Evolutionary conservation across 805 yeast species (phyloP), one percentile per base, ranked within the genome.

Genomic region (Candida ascalaphidarum): DNA sequence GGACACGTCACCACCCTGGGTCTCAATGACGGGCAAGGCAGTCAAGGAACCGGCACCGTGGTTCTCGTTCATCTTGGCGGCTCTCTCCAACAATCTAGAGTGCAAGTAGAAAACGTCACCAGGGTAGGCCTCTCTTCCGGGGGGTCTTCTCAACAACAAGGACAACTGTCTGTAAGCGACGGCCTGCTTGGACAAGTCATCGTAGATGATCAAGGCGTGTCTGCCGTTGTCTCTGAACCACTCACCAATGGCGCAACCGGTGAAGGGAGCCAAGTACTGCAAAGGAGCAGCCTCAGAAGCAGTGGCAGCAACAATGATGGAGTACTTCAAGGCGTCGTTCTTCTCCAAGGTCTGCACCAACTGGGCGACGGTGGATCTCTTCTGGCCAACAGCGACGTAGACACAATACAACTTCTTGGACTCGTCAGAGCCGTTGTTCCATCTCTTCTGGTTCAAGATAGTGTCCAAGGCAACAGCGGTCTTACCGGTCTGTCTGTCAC

Each of bases 401-500:
- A 92, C 96, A 83, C 98, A 92, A 88, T 89, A 92, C 59, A 92
- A 78, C 74, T 92, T 92, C 81, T 92, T 92, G 61, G 78, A 66
- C 78, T 92, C 99, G 65, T 92, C 97, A 41, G 69, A 33, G 68
- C 95, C 95, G 52, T 73, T 65, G 80, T 92, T 92, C 95, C 96
- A 85, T 72, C 95, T 82, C 83, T 89, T 92, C 74, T 92, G 99
- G 75, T 92, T 92, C 61, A 92, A 79, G 60, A 92, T 92, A 71
- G 99, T 78, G 68, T 92, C 98, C 52, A 92, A 66, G 52, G 97
- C 98, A 54, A 92, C 96, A 45, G 97, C 96, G 61, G 98, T 92
- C 78, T 92, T 92, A 81, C 98, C 98, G 58, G 98, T 92, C 77
- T 92, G 98, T 78, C 98, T 89, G 71, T 89, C 98, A 81, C 98